Percentiles rank a stretch among this genome's conserved stretches.
Evolutionary conservation across 2,329 filamentous ascomycete genomes (phyloP).

Genomic region (Podosphaera fusca): DNA sequence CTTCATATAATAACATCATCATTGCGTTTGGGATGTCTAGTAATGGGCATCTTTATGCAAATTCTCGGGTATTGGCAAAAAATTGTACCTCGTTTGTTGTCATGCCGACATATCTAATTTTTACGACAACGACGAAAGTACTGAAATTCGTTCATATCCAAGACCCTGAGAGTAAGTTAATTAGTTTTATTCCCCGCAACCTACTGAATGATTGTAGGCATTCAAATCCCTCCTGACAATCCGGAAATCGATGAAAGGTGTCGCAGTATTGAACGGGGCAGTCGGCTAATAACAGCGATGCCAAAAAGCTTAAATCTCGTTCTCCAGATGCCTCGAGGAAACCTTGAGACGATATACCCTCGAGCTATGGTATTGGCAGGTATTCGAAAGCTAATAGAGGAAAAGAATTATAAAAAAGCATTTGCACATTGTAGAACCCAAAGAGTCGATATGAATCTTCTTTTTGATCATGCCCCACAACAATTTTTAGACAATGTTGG

Average conservation of each 20-base stretch:
- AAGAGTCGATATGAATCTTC: constrained; percentile 90
- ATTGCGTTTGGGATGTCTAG: constrained; percentile 38
- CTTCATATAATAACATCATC: constrained; percentile 7
- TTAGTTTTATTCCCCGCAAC: background rate
- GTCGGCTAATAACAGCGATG: constrained; percentile 67
- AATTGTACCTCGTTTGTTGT: constrained; percentile 83
- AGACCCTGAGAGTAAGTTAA: constrained; percentile 31
- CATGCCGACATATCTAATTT: constrained; percentile 63
- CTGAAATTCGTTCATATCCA: constrained; percentile 82
- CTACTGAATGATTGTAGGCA: constrained; percentile 25
- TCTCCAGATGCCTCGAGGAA: constrained; percentile 87
- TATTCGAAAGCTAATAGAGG: constrained; percentile 59
- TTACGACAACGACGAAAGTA: constrained; percentile 79
- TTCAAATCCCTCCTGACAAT: constrained; percentile 68
- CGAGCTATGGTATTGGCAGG: constrained; percentile 79
- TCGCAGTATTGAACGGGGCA: constrained; percentile 74
- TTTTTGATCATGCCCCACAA: constrained; percentile 76
- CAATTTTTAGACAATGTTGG: constrained; percentile 60
- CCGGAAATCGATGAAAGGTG: constrained; percentile 84
- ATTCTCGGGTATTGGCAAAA: constrained; percentile 48
- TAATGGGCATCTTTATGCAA: constrained; percentile 58
- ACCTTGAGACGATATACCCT: constrained; percentile 85
- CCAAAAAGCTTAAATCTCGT: constrained; percentile 69
- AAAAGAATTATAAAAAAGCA: constrained; percentile 59
- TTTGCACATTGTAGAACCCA: constrained; percentile 80